These are phyloP conservation scores for Myxozyma sirexii DNA, from an alignment of 805 yeast species.

Conservation along the genomic window DNA sequence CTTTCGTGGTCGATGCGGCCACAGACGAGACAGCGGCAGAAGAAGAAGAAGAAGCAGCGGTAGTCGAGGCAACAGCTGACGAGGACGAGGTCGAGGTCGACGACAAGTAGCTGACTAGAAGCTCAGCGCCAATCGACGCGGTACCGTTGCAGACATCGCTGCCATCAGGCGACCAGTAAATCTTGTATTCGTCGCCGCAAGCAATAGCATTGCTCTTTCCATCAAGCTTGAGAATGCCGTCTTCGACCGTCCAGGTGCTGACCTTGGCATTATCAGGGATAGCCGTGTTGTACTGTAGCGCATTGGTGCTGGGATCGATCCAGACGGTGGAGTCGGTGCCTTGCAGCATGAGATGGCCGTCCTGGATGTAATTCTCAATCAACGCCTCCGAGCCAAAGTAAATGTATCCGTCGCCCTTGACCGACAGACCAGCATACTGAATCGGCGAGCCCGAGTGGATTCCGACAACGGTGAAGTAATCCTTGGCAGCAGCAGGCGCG, in stretches of 20 bases:
- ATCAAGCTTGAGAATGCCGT: conserved; percentile 5
- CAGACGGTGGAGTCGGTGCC: conserved; percentile 9
- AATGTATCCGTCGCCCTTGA: conserved; percentile 15
- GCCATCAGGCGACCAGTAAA: conserved; percentile 18
- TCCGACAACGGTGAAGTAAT: conserved; percentile 13
- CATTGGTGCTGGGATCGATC: conserved; percentile 17
- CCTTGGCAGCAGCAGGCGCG: not conserved
- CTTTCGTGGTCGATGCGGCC: conserved; percentile 1
- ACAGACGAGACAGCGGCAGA: not conserved
- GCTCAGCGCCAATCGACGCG: not conserved
- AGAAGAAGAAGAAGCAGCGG: not conserved
- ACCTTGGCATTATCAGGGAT: not conserved
- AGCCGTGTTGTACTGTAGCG: conserved; percentile 6
- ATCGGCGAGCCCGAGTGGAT: conserved; percentile 23
- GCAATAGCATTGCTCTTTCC: conserved; percentile 17
- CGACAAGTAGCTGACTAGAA: conserved; percentile 1
- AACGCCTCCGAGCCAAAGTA: conserved; percentile 2
- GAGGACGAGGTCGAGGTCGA: not conserved
- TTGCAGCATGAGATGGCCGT: conserved; percentile 10
- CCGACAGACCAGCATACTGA: conserved; percentile 11
- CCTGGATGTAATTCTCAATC: not conserved
- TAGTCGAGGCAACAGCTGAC: not conserved
- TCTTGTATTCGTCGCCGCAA: conserved; percentile 18
- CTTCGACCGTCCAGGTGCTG: conserved; percentile 12
- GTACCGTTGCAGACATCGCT: conserved; percentile 3